Percentiles rank a stretch among this genome's conserved stretches.
Evolutionary conservation across 1,284 basidiomycete species (phyloP).

Genomic region (Tylopilus orsonianus): DNA sequence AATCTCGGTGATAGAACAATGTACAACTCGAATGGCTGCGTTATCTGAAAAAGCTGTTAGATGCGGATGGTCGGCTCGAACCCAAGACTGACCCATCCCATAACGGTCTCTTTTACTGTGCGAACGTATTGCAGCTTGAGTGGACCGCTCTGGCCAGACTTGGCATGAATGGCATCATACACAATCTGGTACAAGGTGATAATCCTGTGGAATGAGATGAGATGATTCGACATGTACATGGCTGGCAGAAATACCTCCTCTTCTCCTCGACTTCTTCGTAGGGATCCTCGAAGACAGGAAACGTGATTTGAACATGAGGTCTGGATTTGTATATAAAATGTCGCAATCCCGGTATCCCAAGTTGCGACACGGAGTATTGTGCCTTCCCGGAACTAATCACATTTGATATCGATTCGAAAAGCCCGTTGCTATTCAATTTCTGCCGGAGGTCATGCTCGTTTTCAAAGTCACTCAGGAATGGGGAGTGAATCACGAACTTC

Average conservation of each 20-base stretch:
- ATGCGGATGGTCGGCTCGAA: not conserved
- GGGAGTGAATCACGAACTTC: constrained; percentile 43
- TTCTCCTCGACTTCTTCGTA: constrained; percentile 65
- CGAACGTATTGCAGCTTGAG: constrained; percentile 83
- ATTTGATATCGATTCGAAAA: constrained; percentile 49
- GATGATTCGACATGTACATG: not conserved
- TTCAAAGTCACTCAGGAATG: not conserved
- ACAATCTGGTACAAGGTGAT: constrained; percentile 83
- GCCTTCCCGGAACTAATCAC: constrained; percentile 50
- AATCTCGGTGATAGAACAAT: constrained; percentile 78
- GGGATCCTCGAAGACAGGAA: constrained; percentile 79
- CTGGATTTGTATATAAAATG: constrained; percentile 96
- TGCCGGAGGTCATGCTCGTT: constrained; percentile 34
- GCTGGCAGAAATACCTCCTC: constrained; percentile 45
- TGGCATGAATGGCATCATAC: constrained; percentile 84
- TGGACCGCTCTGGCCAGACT: constrained; percentile 73
- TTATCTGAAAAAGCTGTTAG: constrained; percentile 59
- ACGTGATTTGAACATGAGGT: constrained; percentile 84
- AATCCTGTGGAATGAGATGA: constrained; percentile 47
- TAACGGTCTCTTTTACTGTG: constrained; percentile 82
- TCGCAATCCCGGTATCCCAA: constrained; percentile 84
- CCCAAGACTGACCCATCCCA: constrained; percentile 75
- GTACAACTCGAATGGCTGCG: constrained; percentile 91
- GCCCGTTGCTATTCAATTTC: constrained; percentile 63
- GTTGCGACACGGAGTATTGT: constrained; percentile 65